Percentiles rank a stretch among this genome's conserved stretches.
phyloP scores from a whole-genome alignment of 2,329 filamentous ascomycete species.

The Arachnopeziza araneosa region DNA sequence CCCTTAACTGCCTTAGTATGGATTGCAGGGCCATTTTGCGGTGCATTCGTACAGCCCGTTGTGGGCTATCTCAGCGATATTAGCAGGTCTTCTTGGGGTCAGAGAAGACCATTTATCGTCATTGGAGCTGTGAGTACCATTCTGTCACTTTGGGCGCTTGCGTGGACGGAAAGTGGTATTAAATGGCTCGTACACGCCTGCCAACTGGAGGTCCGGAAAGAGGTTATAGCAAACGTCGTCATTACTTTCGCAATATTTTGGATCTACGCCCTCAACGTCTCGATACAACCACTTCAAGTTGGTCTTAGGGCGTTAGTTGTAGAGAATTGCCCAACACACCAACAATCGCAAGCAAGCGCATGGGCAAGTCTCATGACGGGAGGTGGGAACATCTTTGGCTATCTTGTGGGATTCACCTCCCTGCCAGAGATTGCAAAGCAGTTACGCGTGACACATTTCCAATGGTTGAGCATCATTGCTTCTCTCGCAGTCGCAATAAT shows the following conservation, averaged over 20 bases:
- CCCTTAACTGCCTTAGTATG: slow-evolving; percentile 47
- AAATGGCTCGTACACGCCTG: slow-evolving; percentile 2
- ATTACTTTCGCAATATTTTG: slow-evolving; percentile 18
- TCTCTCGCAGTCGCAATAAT: slow-evolving; percentile 5
- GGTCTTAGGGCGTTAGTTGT: slow-evolving; percentile 28
- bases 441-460: slow-evolving; percentile 14
- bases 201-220: neutral
- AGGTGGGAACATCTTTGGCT: slow-evolving; percentile 29
- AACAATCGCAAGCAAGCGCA: slow-evolving; percentile 29
- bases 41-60: slow-evolving; percentile 47
- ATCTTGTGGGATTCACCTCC: slow-evolving; percentile 23
- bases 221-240: slow-evolving; percentile 6
- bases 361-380: slow-evolving; percentile 28
- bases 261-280: slow-evolving; percentile 26
- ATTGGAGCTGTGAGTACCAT: slow-evolving; percentile 44
- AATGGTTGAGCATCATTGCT: slow-evolving; percentile 16
- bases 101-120: slow-evolving; percentile 47
- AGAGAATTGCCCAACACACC: slow-evolving; percentile 26
- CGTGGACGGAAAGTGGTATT: slow-evolving; percentile 42
- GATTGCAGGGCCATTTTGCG: slow-evolving; percentile 49
- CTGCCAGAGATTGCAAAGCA: slow-evolving; percentile 7
- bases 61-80: slow-evolving; percentile 48
- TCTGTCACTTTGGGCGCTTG: slow-evolving; percentile 35
- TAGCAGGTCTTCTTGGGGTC: slow-evolving; percentile 43
- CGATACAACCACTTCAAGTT: slow-evolving; percentile 30